Evolutionary conservation across 129 eudicot genomes (phyloP), one percentile per base, ranked within the genome.

Genomic region (Heracleum sosnowskyi): DNA sequence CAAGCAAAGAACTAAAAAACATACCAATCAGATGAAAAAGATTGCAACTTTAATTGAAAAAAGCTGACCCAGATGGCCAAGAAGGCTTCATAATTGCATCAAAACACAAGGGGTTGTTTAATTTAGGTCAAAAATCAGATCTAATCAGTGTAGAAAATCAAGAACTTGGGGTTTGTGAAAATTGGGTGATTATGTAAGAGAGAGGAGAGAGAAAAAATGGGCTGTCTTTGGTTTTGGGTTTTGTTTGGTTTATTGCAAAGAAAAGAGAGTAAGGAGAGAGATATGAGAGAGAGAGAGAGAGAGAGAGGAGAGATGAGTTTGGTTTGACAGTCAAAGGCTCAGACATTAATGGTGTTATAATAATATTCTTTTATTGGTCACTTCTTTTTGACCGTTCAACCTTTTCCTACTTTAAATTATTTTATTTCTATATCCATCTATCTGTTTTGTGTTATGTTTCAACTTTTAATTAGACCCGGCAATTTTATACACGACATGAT

Each of bases 331-430:
- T 82, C 84, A 82, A 82, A 79, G 68, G 76, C 81, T 36, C 81
- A 78, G 69, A 42, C 81, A 78, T 78, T 66, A 63, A 64, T 78
- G 51, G 29, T 18, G 70, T 45, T 9, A 60, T n/a, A 26, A 17
- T 22, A 46, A 42, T 7, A 55, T 9, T 46, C 64, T 16, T 29
- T 70, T 68, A 35, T 66, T 34, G 29, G 49, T 46, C 80, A 66
- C 77, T 76, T 41, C 62, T 76, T 82, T 82, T 82, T 82, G 84
- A 82, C 84, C 84, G 80, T 82, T 82, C 84, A 82, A 81, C 75
- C 45, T 41, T 33, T 22, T 31, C 18, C 46, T 2, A 37, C 40
- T 37, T 44, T 18, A 74, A 44, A 22, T 73, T 13, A 28, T 42
- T 40, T 22, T 26, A 29, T 44, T 41, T 22, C 11, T 26, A 40